Base-by-base conservation (phyloP, 2,329 filamentous ascomycete species). In the Rugonectria rugulosa region DNA sequence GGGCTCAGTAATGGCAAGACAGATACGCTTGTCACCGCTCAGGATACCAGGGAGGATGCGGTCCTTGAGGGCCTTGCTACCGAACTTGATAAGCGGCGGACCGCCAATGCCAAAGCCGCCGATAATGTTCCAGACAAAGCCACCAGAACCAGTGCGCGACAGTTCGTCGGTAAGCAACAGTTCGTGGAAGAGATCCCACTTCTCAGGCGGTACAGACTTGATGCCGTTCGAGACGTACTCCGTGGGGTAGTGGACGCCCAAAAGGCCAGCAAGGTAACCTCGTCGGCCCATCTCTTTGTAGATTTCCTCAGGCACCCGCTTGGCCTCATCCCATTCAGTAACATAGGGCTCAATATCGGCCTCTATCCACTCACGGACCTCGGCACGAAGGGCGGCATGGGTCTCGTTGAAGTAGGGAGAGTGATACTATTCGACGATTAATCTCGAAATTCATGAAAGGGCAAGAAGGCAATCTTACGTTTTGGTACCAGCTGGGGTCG, bases 131-230 rank as follows among this genome's bases (percentile, higher is more conserved):
- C 95, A 98, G 19, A 98, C 92, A 61, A 98, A 89, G 55, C 95
- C 95, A 69, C 95, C 95, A 42, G 91, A 96, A 52, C 89, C 95
- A 45, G 87, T 81, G 51, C 95, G 91, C 32, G 91, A 96, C 38
- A 99, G 79, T 82, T 99, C 95, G 67, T 99, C 95, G 1, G 94
- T 98, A 56, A 99, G 73, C 38, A 98, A 83, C 85, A 98, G 84
- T 82, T 99, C 95, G 77, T 99, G 95, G 87, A 98, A 99, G 38
- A 96, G 85, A 78, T 99, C 95, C 94, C 94, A 99, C 73, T 95
- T 88, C 77, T 97, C 92, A 0, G 90, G 80, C 0, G 89, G 76
- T 11, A 99, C 95, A 43, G 87, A 89, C 77, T 90, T 86, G 67
- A 97, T 85, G 6, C 82, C 79, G 9, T 80, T 78, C 70, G 88